Base-by-base conservation (phyloP, 228 moss, liverwort and hornwort species). In the Sphagnum magellanicum region DNA sequence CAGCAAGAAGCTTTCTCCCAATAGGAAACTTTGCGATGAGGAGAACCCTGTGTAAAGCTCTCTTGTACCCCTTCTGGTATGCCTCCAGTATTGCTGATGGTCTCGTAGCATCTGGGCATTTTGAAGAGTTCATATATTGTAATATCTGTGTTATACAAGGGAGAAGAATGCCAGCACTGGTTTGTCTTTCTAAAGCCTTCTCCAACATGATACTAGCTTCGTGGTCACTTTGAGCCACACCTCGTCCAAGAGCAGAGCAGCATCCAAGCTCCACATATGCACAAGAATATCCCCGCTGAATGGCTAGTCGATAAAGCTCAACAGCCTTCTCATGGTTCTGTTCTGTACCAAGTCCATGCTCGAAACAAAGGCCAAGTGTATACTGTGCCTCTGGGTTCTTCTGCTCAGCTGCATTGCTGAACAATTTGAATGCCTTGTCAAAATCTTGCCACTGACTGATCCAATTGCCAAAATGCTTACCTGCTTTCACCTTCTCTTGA, bases 401-500 rank as follows among this genome's bases (percentile, higher is more conserved):
- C 49, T 81, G 74, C 13, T 65, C 66, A 16, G 81, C 78, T 8
- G 71, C 75, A 14, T 59, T 72, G 5, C 14, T 17, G 71, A 81
- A 81, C 53, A 84, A 78, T 48, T 71, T 63, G 67, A 78, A 84
- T 14, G 81, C 65, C 8, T 81, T 84, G 61, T 81, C 81, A 50
- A 78, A 50, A 53, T 76, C 73, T 50, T 78, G 81, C 5, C 81
- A 78, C 50, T 74, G 75, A 2, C 71, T 78, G 7, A 78, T 57
- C 84, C 84, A 84, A 50, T 76, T 81, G 50, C 78, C 74, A 61
- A 84, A 84, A 59, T 78, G 49, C 16, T 78, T 71, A 13, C 81
- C 84, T 4, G 81, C 84, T 76, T 76, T 81, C 81, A 84, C 81
- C 14, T 69, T 73, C 68, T 78, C 84, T 67, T 69, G 75, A 0